Base-by-base conservation (phyloP, 2,329 filamentous ascomycete species). In the Neofusicoccum sp. region DNA sequence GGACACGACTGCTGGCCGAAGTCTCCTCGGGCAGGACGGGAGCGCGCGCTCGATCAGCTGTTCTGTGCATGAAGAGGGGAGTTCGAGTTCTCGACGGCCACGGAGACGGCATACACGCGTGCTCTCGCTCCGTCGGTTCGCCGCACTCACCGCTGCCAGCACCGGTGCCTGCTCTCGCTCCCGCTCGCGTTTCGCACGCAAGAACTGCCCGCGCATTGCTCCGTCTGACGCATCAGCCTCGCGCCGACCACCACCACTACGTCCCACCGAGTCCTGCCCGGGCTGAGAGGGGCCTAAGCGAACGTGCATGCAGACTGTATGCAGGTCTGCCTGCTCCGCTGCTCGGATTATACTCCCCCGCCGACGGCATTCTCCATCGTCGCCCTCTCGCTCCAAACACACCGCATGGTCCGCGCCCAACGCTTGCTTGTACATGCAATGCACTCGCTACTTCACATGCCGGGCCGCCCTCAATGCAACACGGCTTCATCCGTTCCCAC, bases 301-400 rank as follows among this genome's bases (percentile, higher is more conserved):
- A 38, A 28, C 26, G 38, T 54, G 49, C 49, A 38, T 40, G 38
- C n/a, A 53, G 48, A 53, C 16, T 53, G 34, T 54, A 54, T 54
- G 38, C 49, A 48, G 14, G 14, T 20, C 45, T 30, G 20, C 20
- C 20, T 16, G 7, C 3, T 16, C 20, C 16, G 36, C 24, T 20
- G 30, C 49, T 14, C 49, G 48, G 48, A 53, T 34, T 54, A 31
- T 41, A 54, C 49, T 54, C 36, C 49, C 36, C 30, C 6, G 20
- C 20, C 6, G 14, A 38, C 48, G 48, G 48, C 48, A 30, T 40
- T 45, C 6, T 53, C 34, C 48, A 14, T 40, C 33, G 7, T 20
- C 20, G 20, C 33, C n/a, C 12, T 9, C 12, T n/a, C 6, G 24
- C 44, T n/a, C 31, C 14, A n/a, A 31, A 20, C 20, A 20, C 20